phyloP scores from a whole-genome alignment of 352 stramenopile species.

The Globisporangium barbulae region DNA sequence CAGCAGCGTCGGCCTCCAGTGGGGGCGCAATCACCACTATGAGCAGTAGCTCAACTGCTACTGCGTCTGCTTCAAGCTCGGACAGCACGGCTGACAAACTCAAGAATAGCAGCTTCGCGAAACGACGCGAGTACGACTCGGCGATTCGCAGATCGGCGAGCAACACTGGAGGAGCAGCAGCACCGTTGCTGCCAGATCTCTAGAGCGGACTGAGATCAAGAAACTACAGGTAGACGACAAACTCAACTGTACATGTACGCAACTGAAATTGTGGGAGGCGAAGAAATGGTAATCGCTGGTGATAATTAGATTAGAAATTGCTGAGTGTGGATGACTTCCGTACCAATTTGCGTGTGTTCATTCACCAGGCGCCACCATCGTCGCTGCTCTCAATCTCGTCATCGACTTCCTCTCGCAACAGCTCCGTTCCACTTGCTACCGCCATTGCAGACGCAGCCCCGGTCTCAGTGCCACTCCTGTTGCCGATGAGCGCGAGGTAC shows the following conservation, averaged over 20 bases:
- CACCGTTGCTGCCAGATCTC: not conserved
- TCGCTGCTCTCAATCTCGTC: slow-evolving; percentile 76
- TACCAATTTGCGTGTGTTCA: slow-evolving; percentile 29
- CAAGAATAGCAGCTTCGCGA: slow-evolving; percentile 71
- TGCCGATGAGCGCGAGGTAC: slow-evolving; percentile 50
- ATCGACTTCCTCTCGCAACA: slow-evolving; percentile 27
- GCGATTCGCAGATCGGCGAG: slow-evolving; percentile 36
- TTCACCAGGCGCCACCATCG: slow-evolving; percentile 15
- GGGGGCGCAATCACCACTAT: not conserved
- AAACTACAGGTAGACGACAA: not conserved
- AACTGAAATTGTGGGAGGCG: not conserved
- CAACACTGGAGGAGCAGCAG: slow-evolving; percentile 1
- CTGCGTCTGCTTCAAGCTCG: not conserved
- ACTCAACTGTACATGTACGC: not conserved
- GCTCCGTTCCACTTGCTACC: slow-evolving; percentile 1
- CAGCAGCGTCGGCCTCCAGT: not conserved
- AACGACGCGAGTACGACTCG: slow-evolving; percentile 68
- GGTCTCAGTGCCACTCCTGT: not conserved
- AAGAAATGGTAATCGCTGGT: not conserved
- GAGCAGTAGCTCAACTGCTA: slow-evolving; percentile 1
- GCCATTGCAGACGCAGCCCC: not conserved
- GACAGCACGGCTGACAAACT: slow-evolving; percentile 36
- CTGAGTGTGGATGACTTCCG: slow-evolving; percentile 2
- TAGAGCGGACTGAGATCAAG: not conserved
- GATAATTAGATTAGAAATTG: not conserved